Conservation (phyloP, 192 early-diverging fungal species). For the Jimgerdemannia flammicorona region DNA sequence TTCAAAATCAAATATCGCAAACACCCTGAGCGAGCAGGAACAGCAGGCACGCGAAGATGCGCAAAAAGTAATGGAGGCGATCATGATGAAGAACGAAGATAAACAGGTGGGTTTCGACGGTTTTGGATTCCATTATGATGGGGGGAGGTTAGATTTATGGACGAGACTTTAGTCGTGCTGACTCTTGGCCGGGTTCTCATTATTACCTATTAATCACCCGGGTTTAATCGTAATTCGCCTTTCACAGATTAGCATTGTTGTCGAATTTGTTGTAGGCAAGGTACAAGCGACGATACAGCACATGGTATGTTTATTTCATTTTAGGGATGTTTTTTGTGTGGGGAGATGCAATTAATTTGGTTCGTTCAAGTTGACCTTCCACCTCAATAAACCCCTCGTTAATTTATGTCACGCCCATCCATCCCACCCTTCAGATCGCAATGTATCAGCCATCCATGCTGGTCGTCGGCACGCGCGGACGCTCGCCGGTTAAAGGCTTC, state of each 20-base stretch:
- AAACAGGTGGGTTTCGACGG: conserved; percentile 23
- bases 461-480: conserved; percentile 69
- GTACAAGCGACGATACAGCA: conserved; percentile 51
- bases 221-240: too few species aligned
- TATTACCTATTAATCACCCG: too few species aligned
- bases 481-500: conserved; percentile 58
- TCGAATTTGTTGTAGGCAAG: conserved; percentile 49
- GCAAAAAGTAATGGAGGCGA: conserved; percentile 28
- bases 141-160: too few species aligned
- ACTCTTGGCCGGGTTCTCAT: too few species aligned
- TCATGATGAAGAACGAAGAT: conserved; percentile 23
- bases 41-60: conserved; percentile 33
- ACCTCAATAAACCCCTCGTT: background rate
- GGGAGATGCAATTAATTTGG: too few species aligned
- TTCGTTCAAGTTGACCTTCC: too few species aligned
- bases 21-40: conserved; percentile 20
- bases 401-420: background rate
- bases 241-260: conserved; percentile 42
- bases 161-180: too few species aligned
- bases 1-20: conserved; percentile 12
- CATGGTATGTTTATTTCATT: conserved; percentile 33
- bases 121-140: conserved; percentile 5
- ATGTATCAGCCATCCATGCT: conserved; percentile 65
- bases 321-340: too few species aligned
- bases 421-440: conserved; percentile 32